Evolutionary conservation across 2,329 filamentous ascomycete genomes (phyloP), one percentile per base, ranked within the genome.

Genomic region (Colletotrichum viniferum): DNA sequence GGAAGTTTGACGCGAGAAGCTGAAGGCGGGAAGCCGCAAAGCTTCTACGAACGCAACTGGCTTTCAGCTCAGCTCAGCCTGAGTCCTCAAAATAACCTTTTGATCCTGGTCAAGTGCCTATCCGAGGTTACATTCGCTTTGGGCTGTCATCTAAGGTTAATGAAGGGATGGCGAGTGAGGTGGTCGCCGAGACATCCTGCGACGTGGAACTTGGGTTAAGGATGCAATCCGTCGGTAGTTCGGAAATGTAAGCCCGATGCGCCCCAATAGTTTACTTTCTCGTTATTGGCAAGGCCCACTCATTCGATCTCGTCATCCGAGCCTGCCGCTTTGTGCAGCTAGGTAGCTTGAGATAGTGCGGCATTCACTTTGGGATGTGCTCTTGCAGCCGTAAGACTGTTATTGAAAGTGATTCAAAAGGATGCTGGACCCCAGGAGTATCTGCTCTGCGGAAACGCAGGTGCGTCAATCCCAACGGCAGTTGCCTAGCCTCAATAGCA

Each of bases 1-100:
- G 12, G 34, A 71, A 71, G 28, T 74, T 74, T 74, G 58, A 13
- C 62, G 67, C 71, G 71, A 74, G 71, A 30, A 60, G 18, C 43
- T 63, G 7, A 8, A 32, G 9, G 18, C 9, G 4, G 1, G 16
- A 32, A 62, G 58, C 7, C 4, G 30, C 12, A 62, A 10, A 62
- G 43, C n/a, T 62, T 34, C 18, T 36, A 30, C 58, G 58, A 61
- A 21, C n/a, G 28, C n/a, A n/a, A n/a, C 16, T 34, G 28, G 28
- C 58, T 52, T 30, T 34, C 8, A 34, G 30, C 18, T 14, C 58
- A n/a, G 58, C 58, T 36, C 28, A 36, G 32, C n/a, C 2, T 3
- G 1, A 21, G 58, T 61, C 58, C 58, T 36, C n/a, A 5, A 24
- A 36, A 62, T 36, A 62, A 21, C 58, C 26, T 61, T 34, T 34